Conservation (phyloP, 768 basidiomycete genomes). For the Suillus brevipes region DNA sequence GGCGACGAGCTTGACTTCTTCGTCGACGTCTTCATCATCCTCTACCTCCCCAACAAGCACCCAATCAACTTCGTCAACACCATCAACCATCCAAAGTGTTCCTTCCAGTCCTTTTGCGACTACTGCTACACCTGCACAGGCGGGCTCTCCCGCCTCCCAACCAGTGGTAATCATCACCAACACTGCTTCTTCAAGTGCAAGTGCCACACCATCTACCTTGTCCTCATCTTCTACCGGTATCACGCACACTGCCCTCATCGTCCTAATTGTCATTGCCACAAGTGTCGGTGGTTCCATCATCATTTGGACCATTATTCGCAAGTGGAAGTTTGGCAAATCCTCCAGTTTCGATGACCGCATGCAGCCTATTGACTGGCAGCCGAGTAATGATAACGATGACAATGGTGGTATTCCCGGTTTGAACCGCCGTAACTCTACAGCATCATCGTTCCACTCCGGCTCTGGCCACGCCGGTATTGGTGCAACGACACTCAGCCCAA, state of each 20-base stretch:
- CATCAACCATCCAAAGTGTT: conserved; percentile 12
- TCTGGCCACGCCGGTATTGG: conserved; percentile 32
- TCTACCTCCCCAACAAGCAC: conserved; percentile 15
- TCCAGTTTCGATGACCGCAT: conserved; percentile 80
- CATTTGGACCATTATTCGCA: conserved; percentile 88
- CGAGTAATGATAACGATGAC: conserved; percentile 46
- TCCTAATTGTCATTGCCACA: conserved; percentile 69
- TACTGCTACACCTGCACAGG: conserved; percentile 36
- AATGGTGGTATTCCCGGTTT: conserved; percentile 46
- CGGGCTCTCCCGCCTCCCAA: conserved; percentile 56
- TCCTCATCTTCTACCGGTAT: conserved; percentile 37
- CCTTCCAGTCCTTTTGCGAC: conserved; percentile 24
- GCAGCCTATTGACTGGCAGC: conserved; percentile 87
- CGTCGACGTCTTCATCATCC: conserved; percentile 18
- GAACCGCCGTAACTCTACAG: conserved; percentile 53
- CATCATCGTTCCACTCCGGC: conserved; percentile 70
- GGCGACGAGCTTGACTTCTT: conserved; percentile 15
- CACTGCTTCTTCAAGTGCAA: conserved; percentile 18
- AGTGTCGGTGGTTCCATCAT: conserved; percentile 68
- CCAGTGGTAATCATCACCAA: conserved; percentile 27
- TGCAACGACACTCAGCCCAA: conserved; percentile 36
- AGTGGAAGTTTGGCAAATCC: conserved; percentile 87
- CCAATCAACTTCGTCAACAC: conserved; percentile 15
- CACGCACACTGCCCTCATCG: conserved; percentile 48
- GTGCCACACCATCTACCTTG: conserved; percentile 24